Evolutionary conservation across 2,329 filamentous ascomycete species (phyloP), one percentile per base, ranked within the genome.

Genomic region (Penicillium sp.): DNA sequence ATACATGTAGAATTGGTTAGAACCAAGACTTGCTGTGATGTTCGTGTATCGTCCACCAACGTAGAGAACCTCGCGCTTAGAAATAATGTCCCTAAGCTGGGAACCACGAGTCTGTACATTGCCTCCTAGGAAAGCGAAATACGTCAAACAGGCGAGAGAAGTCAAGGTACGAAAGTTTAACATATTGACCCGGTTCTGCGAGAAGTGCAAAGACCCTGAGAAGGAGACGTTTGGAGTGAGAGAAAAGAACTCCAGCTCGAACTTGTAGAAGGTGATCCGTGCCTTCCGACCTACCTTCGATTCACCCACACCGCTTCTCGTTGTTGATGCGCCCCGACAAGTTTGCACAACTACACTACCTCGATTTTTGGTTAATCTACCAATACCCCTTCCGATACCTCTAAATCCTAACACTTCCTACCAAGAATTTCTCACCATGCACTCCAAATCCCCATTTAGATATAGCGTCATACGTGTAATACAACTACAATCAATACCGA

Each of bases 21-120:
- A 25, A 41, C 34, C 21, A 13, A 18, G 29, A 41, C 47, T 50
- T 50, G 29, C 47, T 10, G 47, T 50, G 29, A 50, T 42, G 13
- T n/a, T n/a, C n/a, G n/a, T 42, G 47, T 50, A 50, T 50, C 9
- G 29, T 42, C 47, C 47, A 10, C 47, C 47, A 41, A 50, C 47
- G 18, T 50, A 50, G 38, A 50, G 47, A 50, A 42, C 38, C 16
- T 50, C 38, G 16, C 47, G 47, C 38, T 25, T 32, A 50, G 18
- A 29, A 42, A 50, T 21, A n/a, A 42, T 34, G 47, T 41, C 47
- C 47, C 15, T 41, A 25, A 50, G 47, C 47, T 42, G 35, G 25
- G 46, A 23, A 32, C 35, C 13, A 49, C 32, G 47, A 27, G 47
- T 42, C 27, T 50, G 47, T 38, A 13, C 47, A 50, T 50, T 50